phyloP scores from a whole-genome alignment of 2,329 filamentous ascomycete genomes.

The Xylaria sp. region DNA sequence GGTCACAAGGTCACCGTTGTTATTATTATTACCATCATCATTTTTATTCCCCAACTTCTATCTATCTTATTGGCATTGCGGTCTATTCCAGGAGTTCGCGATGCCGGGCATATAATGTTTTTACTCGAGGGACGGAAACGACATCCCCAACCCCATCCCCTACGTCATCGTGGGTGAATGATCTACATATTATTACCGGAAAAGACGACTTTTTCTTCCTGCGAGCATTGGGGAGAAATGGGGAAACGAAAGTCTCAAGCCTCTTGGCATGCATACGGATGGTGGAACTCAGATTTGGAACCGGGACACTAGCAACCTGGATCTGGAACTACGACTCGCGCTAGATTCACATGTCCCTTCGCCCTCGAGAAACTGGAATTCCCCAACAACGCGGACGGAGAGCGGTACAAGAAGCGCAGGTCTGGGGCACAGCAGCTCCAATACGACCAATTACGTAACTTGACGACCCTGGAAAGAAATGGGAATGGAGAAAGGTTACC shows the following conservation, averaged over 20 bases:
- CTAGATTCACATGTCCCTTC: constrained; percentile 17
- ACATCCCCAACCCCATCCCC: not conserved
- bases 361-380: constrained; percentile 33
- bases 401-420: constrained; percentile 14
- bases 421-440: constrained; percentile 25
- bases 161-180: constrained; percentile 21
- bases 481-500: not conserved
- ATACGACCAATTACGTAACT: constrained; percentile 4
- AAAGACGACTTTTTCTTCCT: not conserved
- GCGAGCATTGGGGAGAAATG: constrained; percentile 19
- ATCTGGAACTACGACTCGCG: constrained; percentile 16
- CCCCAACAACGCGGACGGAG: constrained; percentile 18
- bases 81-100: constrained; percentile 12
- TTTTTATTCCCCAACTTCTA: not conserved
- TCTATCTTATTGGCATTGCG: constrained; percentile 13
- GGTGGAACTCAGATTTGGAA: constrained; percentile 22
- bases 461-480: constrained; percentile 5
- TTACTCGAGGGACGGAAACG: not conserved
- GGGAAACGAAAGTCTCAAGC: constrained; percentile 17
- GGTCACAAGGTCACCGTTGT: constrained; percentile 19
- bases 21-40: not conserved
- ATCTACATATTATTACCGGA: constrained; percentile 20
- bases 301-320: constrained; percentile 9
- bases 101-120: not conserved
- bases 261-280: constrained; percentile 25